Evolutionary conservation across 2,329 filamentous ascomycete genomes (phyloP).

Genomic region (Plenodomus tracheiphilus): DNA sequence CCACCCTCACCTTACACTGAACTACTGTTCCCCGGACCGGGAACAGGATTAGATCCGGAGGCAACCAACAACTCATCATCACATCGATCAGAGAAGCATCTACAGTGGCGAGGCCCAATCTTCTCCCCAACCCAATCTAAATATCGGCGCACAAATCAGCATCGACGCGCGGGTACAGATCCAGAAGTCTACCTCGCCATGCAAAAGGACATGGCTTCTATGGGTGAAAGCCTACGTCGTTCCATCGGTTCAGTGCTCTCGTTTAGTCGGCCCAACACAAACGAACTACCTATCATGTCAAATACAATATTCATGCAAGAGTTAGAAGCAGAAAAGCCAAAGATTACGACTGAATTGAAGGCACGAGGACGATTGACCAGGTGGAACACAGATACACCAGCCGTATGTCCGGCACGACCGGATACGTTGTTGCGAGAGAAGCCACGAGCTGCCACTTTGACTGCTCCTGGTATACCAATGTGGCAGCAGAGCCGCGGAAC

Average conservation of each 20-base stretch:
- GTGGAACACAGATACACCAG: slow-evolving; percentile 1
- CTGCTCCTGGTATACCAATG: not conserved
- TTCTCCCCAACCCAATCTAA: not conserved
- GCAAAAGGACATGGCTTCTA: slow-evolving; percentile 11
- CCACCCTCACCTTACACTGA: not conserved
- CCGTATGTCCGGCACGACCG: not conserved
- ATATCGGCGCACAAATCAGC: not conserved
- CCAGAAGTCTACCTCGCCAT: slow-evolving; percentile 4
- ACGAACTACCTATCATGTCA: slow-evolving; percentile 5
- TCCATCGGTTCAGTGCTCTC: slow-evolving; percentile 7
- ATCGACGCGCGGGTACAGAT: slow-evolving; percentile 1
- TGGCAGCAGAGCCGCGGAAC: not conserved
- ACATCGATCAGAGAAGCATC: not conserved
- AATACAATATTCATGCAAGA: slow-evolving; percentile 1
- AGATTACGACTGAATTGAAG: not conserved
- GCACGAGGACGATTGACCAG: not conserved
- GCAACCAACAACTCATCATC: not conserved
- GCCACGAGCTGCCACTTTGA: not conserved
- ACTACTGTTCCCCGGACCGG: not conserved
- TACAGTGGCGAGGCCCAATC: not conserved
- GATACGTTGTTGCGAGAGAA: not conserved
- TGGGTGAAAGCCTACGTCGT: slow-evolving; percentile 9
- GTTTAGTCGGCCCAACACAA: slow-evolving; percentile 6
- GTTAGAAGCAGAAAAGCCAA: not conserved
- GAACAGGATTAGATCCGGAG: not conserved